phyloP scores from a whole-genome alignment of 208 protist species.

The Crithidia brevicula region DNA sequence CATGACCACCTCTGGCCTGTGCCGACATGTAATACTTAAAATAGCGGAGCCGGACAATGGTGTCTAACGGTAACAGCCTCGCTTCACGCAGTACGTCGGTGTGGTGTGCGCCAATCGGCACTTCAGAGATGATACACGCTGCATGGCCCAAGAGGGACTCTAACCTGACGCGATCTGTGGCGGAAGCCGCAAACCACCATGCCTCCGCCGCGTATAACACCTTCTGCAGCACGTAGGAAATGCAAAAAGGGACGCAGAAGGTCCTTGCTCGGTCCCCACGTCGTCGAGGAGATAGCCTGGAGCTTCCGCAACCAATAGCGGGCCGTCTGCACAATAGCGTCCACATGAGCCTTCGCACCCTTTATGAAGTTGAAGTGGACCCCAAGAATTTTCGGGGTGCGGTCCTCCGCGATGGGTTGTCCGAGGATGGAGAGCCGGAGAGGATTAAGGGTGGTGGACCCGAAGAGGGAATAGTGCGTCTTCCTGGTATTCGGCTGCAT shows the following conservation, averaged over 20 bases:
- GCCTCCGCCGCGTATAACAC: neutral
- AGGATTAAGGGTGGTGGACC: neutral
- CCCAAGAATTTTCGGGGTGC: slow-evolving; percentile 3
- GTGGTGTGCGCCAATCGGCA: slow-evolving; percentile 3
- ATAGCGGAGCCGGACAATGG: neutral
- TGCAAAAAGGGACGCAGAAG: neutral
- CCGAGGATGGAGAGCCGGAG: slow-evolving; percentile 6
- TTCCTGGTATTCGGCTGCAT: slow-evolving; percentile 24
- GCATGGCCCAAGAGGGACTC: neutral
- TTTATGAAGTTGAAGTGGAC: neutral
- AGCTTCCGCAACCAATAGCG: neutral
- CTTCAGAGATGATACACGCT: slow-evolving; percentile 6
- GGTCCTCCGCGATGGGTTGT: neutral
- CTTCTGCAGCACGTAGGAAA: neutral
- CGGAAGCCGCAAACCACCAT: neutral
- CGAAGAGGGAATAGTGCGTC: slow-evolving; percentile 25
- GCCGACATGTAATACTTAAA: neutral
- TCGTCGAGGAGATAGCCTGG: neutral
- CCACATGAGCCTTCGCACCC: neutral
- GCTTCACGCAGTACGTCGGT: slow-evolving; percentile 9
- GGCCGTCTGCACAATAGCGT: neutral
- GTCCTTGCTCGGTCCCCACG: neutral
- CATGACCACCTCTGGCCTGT: neutral
- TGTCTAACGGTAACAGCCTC: neutral
- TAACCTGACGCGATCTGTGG: neutral